Evolutionary conservation across 352 stramenopile genomes (phyloP), one percentile per base, ranked within the genome.

Genomic region (Phytophthora pluvialis): DNA sequence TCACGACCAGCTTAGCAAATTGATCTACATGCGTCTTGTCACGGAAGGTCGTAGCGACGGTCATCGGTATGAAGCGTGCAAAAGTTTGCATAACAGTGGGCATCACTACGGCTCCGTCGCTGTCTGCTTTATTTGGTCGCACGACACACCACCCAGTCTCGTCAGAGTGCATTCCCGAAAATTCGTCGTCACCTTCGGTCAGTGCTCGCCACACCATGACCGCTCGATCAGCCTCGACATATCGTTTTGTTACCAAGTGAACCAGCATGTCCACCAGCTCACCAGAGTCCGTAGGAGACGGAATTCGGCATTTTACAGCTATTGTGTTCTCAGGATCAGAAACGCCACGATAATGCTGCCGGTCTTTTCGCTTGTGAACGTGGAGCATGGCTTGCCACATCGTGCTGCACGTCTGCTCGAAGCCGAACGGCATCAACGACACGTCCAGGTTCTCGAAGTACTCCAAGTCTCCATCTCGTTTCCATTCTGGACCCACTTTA

Each of bases 71-170:
- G n/a, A 64, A 72, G 12, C 58, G 50, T 12, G 46, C 43, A 10
- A 58, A 72, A 4, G 49, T 59, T 21, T 59, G 43, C 21, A 63
- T 55, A 15, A 64, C 31, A 3, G 64, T 60, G 4, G 26, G 36
- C 39, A 62, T 48, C 9, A 21, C 8, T 12, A n/a, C 5, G 5
- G 33, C 26, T 35, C 4, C 42, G 4, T 33, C 21, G 21, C 21
- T 10, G 29, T 29, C 38, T 40, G 15, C 18, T 29, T 46, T 29
- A 16, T 49, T 47, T 12, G 44, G 56, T 5, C 60, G 61, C 5
- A 82, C 59, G 0, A 86, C 54, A 21, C 73, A 75, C 80, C 80
- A 87, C 0, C 77, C 77, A 0, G 75, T 87, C 33, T 89, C 75
- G 45, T 89, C 77, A 18, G 77, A 85, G 50, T 74, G 76, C 60